Percentiles rank a stretch among this genome's conserved stretches.
Evolutionary conservation across 1,139 yeast species (phyloP).

Genomic region (Yamadazyma membranifaciens): DNA sequence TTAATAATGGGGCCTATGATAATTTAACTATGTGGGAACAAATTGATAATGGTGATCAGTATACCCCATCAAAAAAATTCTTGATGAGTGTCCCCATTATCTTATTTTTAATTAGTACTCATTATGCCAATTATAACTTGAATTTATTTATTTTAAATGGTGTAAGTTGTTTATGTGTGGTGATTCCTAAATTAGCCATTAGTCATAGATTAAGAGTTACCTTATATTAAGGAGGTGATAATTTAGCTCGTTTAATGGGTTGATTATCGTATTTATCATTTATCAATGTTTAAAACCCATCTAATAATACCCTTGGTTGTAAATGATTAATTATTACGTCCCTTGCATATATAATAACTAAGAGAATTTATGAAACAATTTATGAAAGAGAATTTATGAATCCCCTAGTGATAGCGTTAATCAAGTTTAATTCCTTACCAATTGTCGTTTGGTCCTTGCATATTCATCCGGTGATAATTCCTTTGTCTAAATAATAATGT

Average conservation of each 20-base stretch:
- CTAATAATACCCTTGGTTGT: too few species aligned
- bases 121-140: conserved; percentile 83
- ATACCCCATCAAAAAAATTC: conserved; percentile 94
- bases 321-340: too few species aligned
- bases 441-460: too few species aligned
- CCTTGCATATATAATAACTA: too few species aligned
- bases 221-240: conserved; percentile 21
- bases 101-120: conserved; percentile 83
- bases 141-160: conserved; percentile 78
- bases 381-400: too few species aligned
- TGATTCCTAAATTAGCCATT: conserved; percentile 85
- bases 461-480: too few species aligned
- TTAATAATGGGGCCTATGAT: conserved; percentile 95
- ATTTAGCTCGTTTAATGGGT: too few species aligned
- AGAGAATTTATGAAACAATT: too few species aligned
- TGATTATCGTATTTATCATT: too few species aligned
- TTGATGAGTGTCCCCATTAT: conserved; percentile 87
- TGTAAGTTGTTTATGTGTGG: conserved; percentile 74
- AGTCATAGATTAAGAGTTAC: conserved; percentile 77
- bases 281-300: not conserved
- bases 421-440: too few species aligned
- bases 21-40: conserved; percentile 99
- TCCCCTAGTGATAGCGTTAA: too few species aligned
- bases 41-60: conserved; percentile 94
- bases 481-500: too few species aligned